Evolutionary conservation across 306 rosid species (phyloP).

Genomic region (Lathyrus tuberosus): DNA sequence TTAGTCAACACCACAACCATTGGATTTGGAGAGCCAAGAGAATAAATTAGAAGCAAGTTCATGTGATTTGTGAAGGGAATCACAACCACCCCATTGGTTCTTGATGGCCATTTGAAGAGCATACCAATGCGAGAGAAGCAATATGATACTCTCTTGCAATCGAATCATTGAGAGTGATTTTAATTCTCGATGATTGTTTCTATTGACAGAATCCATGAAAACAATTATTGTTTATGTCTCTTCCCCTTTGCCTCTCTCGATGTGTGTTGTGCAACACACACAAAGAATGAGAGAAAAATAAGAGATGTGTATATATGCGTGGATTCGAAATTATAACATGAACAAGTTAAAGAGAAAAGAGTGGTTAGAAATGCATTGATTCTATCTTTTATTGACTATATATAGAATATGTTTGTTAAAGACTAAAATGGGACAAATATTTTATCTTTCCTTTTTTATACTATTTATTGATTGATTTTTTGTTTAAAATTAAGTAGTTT

Average conservation of each 20-base stretch:
- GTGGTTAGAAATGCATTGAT: background rate
- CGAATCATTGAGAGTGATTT: constrained; percentile 31
- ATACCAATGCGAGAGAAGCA: constrained; percentile 67
- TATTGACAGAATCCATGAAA: constrained; percentile 39
- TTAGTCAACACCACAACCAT: constrained; percentile 31
- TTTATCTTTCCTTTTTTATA: no score
- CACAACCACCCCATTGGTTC: constrained; percentile 75
- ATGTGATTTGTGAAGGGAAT: constrained; percentile 64
- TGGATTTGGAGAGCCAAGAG: constrained; percentile 61
- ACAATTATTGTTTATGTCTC: background rate
- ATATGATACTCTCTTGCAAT: constrained; percentile 40
- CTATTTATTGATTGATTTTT: no score
- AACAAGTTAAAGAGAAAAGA: background rate
- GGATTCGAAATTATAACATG: background rate
- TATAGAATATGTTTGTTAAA: background rate
- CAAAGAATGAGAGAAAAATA: constrained; percentile 12
- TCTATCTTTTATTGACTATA: constrained; percentile 9
- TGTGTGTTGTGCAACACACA: constrained; percentile 36
- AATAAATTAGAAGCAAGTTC: constrained; percentile 59
- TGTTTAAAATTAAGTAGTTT: no score
- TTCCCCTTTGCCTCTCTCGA: background rate
- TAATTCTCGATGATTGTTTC: background rate
- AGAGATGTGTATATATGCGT: background rate
- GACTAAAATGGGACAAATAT: background rate
- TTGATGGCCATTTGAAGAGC: constrained; percentile 79